A percentile compares a stretch with the other conserved stretches of the same genome.
These are phyloP conservation scores for Aspergillus sp. DNA, from an alignment of 2,329 filamentous ascomycete species.

Conservation along the genomic window DNA sequence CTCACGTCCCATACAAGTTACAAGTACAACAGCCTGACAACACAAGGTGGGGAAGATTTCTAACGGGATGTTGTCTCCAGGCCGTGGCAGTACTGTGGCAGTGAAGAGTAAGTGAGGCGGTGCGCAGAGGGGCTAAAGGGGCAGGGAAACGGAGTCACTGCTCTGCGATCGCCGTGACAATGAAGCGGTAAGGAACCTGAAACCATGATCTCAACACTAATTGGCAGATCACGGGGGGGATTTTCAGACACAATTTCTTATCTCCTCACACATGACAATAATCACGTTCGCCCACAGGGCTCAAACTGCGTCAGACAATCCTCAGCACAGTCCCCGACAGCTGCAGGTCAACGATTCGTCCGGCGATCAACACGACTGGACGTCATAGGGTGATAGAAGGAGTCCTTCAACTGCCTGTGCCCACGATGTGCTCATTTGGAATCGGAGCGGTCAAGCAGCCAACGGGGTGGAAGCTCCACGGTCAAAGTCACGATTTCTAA, in stretches of 20 bases:
- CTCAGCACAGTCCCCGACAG: background rate
- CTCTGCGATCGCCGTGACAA: constrained; percentile 21
- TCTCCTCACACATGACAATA: constrained; percentile 3
- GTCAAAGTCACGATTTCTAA: background rate
- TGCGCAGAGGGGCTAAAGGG: constrained; percentile 23
- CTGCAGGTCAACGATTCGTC: background rate
- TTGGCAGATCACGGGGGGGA: constrained; percentile 17
- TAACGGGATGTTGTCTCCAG: background rate
- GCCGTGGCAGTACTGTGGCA: constrained; percentile 23
- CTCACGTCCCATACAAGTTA: background rate
- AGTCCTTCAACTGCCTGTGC: background rate
- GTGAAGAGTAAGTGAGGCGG: constrained; percentile 29
- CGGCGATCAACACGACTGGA: background rate
- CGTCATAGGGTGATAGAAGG: too few species aligned
- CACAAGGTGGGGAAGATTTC: background rate
- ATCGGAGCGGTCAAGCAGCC: background rate
- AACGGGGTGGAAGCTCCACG: background rate
- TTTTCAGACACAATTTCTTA: constrained; percentile 7
- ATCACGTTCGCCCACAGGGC: background rate
- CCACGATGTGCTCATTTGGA: background rate
- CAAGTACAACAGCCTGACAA: background rate
- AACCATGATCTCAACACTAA: constrained; percentile 21
- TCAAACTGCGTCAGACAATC: background rate
- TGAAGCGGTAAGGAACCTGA: constrained; percentile 21
- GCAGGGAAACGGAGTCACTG: constrained; percentile 2